Evolutionary conservation across 1,284 basidiomycete species (phyloP), one percentile per base, ranked within the genome.

Genomic region (Papiliotrema flavescens): DNA sequence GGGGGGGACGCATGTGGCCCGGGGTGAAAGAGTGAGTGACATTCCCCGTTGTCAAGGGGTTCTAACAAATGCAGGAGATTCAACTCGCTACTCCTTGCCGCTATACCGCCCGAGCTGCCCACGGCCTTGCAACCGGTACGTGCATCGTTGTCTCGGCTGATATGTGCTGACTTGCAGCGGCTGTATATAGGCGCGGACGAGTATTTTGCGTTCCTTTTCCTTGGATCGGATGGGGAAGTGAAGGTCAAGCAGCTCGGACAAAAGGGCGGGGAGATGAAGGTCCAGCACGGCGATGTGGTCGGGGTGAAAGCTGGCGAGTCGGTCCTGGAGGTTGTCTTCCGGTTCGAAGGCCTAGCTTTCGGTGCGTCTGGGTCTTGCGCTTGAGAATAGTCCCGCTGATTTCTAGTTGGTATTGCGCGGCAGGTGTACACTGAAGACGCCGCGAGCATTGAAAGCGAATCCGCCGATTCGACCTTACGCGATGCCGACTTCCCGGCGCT

Each of bases 271-370:
- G 60, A 66, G 17, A 7, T 75, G 11, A 62, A 55, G 1, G 49
- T 62, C 11, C 70, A 70, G 50, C 73, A 75, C 55, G 73, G 73
- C 5, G 73, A 75, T 59, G 64, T 75, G 0, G 22, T 73, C 2
- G 57, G 64, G 6, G 39, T 69, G 32, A 59, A 57, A 44, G 53
- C 65, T 3, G 70, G 66, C n/a, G 24, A 46, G 0, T 54, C 55
- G 7, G 57, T 51, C 20, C 45, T 73, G 14, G 72, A 74, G 22
- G 49, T 75, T 11, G 53, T 59, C 2, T 42, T 67, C 1, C 54
- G 59, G 35, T 49, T 62, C 47, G 65, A 69, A 20, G 68, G 67
- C 0, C 75, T 75, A 45, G 73, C 66, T 2, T 70, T 73, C 39
- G 46, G 61, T 70, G 48, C 53, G 61, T 14, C 43, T 15, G 19